A percentile compares a stretch with the other conserved stretches of the same genome.
Evolutionary conservation across 495 filamentous ascomycete species (phyloP).

Genomic region (Evansstolkia leycettana): DNA sequence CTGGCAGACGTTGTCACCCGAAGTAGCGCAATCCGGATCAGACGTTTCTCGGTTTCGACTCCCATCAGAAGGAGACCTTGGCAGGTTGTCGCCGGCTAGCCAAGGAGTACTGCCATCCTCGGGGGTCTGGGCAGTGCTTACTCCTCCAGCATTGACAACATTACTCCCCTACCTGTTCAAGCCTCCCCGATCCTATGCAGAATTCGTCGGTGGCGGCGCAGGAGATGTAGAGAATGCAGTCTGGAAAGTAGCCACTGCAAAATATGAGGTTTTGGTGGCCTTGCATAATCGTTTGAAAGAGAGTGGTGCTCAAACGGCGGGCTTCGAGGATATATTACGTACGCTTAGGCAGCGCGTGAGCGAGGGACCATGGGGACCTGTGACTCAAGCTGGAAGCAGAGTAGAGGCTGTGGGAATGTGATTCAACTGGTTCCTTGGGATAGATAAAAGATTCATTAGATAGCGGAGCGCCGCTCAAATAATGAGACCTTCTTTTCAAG

Average conservation of each 20-base stretch:
- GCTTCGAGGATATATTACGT: conserved; percentile 32
- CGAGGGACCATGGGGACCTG: conserved; percentile 32
- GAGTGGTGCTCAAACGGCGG: conserved; percentile 16
- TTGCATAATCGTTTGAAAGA: conserved; percentile 26
- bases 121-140: conserved; percentile 39
- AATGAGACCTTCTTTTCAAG: too few relatives aligned
- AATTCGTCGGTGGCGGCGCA: conserved; percentile 44
- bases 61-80: conserved; percentile 29
- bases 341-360: conserved; percentile 31
- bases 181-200: conserved; percentile 43
- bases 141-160: conserved; percentile 36
- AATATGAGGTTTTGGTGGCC: conserved; percentile 41
- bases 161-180: conserved; percentile 48
- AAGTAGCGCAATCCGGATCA: conserved; percentile 6
- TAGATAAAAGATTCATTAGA: not conserved
- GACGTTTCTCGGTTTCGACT: conserved; percentile 25
- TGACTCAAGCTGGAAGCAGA: conserved; percentile 14
- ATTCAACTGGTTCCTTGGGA: not conserved
- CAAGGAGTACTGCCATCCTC: conserved; percentile 30
- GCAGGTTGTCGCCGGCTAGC: conserved; percentile 20
- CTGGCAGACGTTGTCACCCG: conserved; percentile 32
- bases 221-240: conserved; percentile 46
- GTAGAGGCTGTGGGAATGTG: conserved; percentile 27
- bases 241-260: conserved; percentile 47
- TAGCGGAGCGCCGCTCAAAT: too few relatives aligned